phyloP scores from a whole-genome alignment of 495 filamentous ascomycete species.

The Xylaria intraflava region DNA sequence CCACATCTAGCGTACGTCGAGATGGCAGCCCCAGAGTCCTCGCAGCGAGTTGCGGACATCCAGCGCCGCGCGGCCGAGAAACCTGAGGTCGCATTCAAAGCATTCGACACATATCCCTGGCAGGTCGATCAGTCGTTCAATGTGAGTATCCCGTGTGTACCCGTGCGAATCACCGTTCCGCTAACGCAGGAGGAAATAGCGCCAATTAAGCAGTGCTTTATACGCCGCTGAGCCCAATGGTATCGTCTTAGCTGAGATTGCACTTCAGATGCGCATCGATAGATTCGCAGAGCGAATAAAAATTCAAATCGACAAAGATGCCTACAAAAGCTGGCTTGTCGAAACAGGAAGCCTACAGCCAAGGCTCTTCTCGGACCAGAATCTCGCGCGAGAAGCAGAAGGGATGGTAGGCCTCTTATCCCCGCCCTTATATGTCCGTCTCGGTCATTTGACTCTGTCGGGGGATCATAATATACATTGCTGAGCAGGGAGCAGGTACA shows the following conservation, averaged over 20 bases:
- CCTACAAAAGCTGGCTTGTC: constrained; percentile 31
- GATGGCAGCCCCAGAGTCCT: constrained; percentile 16
- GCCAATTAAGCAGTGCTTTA: constrained; percentile 1
- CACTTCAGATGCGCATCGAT: constrained; percentile 37
- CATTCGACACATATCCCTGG: constrained; percentile 30
- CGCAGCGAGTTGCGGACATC: constrained; percentile 13
- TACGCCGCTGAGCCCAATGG: constrained; percentile 11
- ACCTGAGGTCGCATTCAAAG: constrained; percentile 19
- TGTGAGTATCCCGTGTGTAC: constrained; percentile 18
- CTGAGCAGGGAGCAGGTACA: constrained; percentile 13
- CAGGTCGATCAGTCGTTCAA: constrained; percentile 26
- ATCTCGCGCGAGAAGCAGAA: constrained; percentile 14
- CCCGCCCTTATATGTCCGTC: background rate
- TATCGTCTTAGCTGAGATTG: constrained; percentile 22
- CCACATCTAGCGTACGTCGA: too few relatives aligned
- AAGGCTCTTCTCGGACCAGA: constrained; percentile 20
- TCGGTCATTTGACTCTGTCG: background rate
- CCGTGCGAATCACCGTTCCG: background rate
- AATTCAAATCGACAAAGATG: constrained; percentile 28
- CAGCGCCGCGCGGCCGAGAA: constrained; percentile 23
- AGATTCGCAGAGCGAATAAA: constrained; percentile 36
- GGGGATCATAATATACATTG: background rate
- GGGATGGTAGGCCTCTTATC: constrained; percentile 10
- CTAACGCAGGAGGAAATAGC: constrained; percentile 2
- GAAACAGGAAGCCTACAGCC: constrained; percentile 9